Percentiles rank a stretch among this genome's conserved stretches.
These are phyloP conservation scores for Alternaria gaisen DNA, from an alignment of 2,329 filamentous ascomycete genomes.

Conservation along the genomic window DNA sequence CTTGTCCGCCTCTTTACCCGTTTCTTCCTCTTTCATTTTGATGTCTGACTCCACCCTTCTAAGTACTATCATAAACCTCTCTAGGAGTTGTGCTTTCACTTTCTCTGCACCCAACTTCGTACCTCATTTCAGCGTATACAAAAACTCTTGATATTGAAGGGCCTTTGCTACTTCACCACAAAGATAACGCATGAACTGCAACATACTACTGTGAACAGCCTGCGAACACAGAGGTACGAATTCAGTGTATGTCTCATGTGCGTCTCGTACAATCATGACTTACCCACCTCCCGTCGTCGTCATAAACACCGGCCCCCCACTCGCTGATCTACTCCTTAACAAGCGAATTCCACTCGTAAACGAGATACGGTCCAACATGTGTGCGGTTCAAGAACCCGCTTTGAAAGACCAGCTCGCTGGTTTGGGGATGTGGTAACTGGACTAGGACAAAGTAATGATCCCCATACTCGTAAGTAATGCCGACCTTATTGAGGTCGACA, in stretches of 20 bases:
- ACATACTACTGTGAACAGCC: background rate
- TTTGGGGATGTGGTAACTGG: background rate
- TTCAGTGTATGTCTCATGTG: background rate
- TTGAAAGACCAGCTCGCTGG: background rate
- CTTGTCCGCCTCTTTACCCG: background rate
- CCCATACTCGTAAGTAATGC: constrained; percentile 10
- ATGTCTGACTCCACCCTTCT: background rate
- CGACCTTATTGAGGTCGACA: constrained; percentile 11
- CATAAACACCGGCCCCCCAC: background rate
- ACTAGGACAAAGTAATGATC: constrained; percentile 5
- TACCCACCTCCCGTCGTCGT: background rate
- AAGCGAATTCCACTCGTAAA: background rate
- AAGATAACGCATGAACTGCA: constrained; percentile 1
- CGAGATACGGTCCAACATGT: constrained; percentile 2
- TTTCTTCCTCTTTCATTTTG: background rate
- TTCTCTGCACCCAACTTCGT: background rate
- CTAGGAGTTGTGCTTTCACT: background rate
- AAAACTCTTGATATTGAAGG: background rate
- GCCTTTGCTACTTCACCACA: background rate
- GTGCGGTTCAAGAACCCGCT: background rate
- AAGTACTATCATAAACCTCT: background rate
- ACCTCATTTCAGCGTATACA: background rate
- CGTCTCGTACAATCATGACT: background rate
- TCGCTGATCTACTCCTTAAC: constrained; percentile 1
- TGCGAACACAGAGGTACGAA: background rate